These are phyloP conservation scores for Podaxis mareebaensis DNA, from an alignment of 768 basidiomycete species.

Conservation along the genomic window DNA sequence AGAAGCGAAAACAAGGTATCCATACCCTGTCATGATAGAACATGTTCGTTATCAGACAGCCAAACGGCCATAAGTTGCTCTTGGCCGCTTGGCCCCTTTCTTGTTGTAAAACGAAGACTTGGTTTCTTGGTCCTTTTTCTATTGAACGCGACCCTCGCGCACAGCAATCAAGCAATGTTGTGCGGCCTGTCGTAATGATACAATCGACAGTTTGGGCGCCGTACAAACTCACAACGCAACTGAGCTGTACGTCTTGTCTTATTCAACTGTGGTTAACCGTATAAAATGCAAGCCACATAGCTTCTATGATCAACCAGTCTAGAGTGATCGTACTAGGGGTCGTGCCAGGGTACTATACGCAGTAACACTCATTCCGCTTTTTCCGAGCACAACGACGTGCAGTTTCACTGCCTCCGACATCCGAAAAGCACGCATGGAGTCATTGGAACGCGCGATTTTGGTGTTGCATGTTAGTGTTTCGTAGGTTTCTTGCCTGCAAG, in stretches of 20 bases:
- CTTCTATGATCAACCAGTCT: neutral
- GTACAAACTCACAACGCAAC: neutral
- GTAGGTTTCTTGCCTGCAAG: constrained; percentile 17
- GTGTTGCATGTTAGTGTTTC: constrained; percentile 5
- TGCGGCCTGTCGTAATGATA: no score
- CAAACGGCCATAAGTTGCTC: no score
- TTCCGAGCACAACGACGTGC: neutral
- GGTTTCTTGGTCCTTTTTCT: no score
- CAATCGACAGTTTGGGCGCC: no score
- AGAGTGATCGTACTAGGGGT: neutral
- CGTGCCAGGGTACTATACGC: neutral
- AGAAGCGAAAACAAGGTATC: no score
- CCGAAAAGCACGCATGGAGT: neutral
- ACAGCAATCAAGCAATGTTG: no score
- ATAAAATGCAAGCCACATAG: neutral
- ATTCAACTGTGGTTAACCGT: neutral
- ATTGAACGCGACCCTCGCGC: no score
- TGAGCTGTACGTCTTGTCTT: neutral
- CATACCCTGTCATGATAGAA: no score
- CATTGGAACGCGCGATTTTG: neutral
- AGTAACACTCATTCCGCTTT: neutral
- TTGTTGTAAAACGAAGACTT: no score
- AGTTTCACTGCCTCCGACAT: no score
- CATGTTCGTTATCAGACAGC: no score
- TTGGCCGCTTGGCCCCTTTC: no score